phyloP scores from a whole-genome alignment of 345 rosid species.

The Arabidopsis arenosa region DNA sequence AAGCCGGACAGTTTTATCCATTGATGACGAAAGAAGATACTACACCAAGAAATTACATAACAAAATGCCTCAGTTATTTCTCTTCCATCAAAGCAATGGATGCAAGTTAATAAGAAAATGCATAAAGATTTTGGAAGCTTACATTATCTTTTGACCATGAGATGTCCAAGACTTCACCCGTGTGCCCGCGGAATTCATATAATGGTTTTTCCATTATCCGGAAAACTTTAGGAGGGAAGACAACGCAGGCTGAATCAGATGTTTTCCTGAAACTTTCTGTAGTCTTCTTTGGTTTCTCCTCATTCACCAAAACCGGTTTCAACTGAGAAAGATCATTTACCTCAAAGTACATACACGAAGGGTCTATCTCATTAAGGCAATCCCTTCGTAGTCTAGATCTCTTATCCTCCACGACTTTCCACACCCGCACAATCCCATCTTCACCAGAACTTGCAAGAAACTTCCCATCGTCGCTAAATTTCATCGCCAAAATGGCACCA shows the following conservation, averaged over 20 bases:
- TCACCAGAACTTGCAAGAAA: conserved; percentile 83
- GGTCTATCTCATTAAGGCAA: conserved; percentile 61
- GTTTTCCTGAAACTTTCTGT: conserved; percentile 62
- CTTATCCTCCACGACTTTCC: conserved; percentile 76
- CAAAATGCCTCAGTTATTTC: conserved; percentile 7
- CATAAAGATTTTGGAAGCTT: conserved; percentile 39
- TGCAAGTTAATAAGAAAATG: neutral
- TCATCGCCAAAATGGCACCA: conserved; percentile 74
- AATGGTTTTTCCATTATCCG: conserved; percentile 74
- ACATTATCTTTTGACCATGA: conserved; percentile 84
- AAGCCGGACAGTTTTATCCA: conserved; percentile 75
- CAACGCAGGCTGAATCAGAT: conserved; percentile 75
- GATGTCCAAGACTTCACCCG: conserved; percentile 70
- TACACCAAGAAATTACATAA: conserved; percentile 48
- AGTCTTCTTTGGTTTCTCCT: conserved; percentile 54
- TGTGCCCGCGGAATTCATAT: conserved; percentile 73
- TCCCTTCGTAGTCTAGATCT: conserved; percentile 55
- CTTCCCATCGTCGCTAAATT: conserved; percentile 78
- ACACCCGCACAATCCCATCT: conserved; percentile 68
- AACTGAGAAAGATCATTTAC: conserved; percentile 72
- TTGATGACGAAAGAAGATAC: conserved; percentile 80
- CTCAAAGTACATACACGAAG: conserved; percentile 71
- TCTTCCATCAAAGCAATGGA: conserved; percentile 24
- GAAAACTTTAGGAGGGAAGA: conserved; percentile 77
- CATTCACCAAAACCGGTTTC: conserved; percentile 62